Evolutionary conservation across 2,329 filamentous ascomycete genomes (phyloP).

Genomic region (Hyphodiscus sp.): DNA sequence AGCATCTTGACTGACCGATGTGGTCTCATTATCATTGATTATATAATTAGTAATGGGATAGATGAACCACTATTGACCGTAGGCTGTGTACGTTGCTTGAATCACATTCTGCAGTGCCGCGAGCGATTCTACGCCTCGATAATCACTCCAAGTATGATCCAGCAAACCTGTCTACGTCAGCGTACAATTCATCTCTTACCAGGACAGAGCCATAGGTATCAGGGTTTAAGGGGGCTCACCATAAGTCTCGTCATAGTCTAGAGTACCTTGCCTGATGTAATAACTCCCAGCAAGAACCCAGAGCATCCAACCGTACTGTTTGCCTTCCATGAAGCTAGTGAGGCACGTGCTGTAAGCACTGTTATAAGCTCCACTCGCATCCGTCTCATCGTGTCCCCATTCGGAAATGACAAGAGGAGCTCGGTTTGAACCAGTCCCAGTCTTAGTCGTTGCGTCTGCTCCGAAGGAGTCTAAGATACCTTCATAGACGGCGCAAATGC

Average conservation of each 20-base stretch:
- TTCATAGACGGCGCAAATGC: constrained; percentile 27
- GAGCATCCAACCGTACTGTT: constrained; percentile 48
- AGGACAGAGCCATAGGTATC: too few species aligned
- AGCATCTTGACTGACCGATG: too few species aligned
- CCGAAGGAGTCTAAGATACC: constrained; percentile 33
- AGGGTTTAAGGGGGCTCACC: constrained; percentile 35
- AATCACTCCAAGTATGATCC: constrained; percentile 11
- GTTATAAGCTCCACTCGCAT: constrained; percentile 37
- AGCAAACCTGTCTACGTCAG: constrained; percentile 7
- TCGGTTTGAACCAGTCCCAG: constrained; percentile 30
- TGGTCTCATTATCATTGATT: too few species aligned
- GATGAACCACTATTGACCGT: constrained; percentile 1
- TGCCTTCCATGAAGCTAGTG: constrained; percentile 31
- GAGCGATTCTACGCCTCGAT: constrained; percentile 4
- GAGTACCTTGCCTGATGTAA: constrained; percentile 45
- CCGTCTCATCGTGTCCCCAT: constrained; percentile 41
- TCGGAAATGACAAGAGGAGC: constrained; percentile 36
- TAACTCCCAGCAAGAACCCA: constrained; percentile 55
- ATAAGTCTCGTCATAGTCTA: constrained; percentile 53
- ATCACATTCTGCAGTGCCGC: constrained; percentile 6
- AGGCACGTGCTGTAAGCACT: constrained; percentile 45
- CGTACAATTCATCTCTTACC: too few species aligned
- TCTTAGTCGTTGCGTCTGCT: constrained; percentile 34
- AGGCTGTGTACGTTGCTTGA: constrained; percentile 8
- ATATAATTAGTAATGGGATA: neutral